Evolutionary conservation across 805 yeast genomes (phyloP).

Genomic region (Blastobotrys robertii): DNA sequence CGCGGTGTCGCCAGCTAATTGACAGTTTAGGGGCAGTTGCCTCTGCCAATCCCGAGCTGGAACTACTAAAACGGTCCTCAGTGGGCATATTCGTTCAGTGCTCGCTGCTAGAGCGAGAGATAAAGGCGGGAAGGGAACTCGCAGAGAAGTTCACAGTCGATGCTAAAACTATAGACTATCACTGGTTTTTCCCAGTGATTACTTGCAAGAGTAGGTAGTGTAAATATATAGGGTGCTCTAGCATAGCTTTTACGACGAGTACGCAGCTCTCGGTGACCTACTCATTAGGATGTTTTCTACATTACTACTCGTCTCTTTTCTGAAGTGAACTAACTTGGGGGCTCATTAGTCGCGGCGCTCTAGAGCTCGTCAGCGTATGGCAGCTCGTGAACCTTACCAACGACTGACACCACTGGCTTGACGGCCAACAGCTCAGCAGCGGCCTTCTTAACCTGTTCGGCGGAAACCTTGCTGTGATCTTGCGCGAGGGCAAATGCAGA

Average conservation of each 20-base stretch:
- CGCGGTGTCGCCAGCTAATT: constrained; percentile 10
- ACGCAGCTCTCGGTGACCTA: too few relatives aligned
- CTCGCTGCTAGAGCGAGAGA: neutral
- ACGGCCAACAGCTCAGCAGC: constrained; percentile 30
- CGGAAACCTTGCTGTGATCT: constrained; percentile 27
- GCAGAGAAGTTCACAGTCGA: constrained; percentile 6
- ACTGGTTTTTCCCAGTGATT: constrained; percentile 39
- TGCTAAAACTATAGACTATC: constrained; percentile 27
- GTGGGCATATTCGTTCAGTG: constrained; percentile 10
- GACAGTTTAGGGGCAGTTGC: constrained; percentile 13
- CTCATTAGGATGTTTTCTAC: neutral
- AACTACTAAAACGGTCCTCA: constrained; percentile 13
- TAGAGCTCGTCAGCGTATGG: constrained; percentile 82
- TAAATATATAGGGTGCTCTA: too few relatives aligned
- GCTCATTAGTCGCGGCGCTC: too few relatives aligned
- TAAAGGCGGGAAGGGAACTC: neutral
- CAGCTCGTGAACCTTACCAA: constrained; percentile 77
- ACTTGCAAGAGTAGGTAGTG: constrained; percentile 2
- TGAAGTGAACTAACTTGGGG: neutral
- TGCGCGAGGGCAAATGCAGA: constrained; percentile 35
- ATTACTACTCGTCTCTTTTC: neutral
- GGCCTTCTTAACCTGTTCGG: constrained; percentile 28
- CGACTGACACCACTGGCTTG: constrained; percentile 75
- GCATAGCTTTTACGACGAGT: too few relatives aligned
- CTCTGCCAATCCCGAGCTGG: constrained; percentile 14